Base-by-base conservation (phyloP, 2,329 filamentous ascomycete species). In the Emergomyces pasteurianus region DNA sequence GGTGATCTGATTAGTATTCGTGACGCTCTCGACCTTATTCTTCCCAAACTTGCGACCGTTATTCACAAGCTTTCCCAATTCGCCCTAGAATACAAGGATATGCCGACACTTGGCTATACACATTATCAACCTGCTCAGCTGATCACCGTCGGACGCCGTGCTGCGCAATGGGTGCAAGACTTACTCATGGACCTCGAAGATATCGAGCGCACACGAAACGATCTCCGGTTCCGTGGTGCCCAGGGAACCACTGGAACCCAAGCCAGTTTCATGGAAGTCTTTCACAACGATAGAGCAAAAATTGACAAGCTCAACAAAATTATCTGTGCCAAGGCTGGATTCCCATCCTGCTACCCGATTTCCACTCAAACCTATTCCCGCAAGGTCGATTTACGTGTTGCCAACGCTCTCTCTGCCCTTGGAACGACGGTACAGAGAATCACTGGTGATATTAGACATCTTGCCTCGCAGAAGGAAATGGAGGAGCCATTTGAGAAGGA, bases 401-500 rank as follows among this genome's bases (percentile, higher is more conserved):
- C 86, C 67, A 92, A 94, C 70, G 89, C 88, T n/a, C 78, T 96
- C 40, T 81, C 83, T 38, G 89, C 85, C 0, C 85, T 96, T 58
- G 91, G 89, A 28, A 82, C 89, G n/a, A 90, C 89, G 0, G 88
- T 49, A 31, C 83, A 89, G 70, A 84, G 86, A 62, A 92, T 95
- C 63, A 83, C 84, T 56, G 81, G 81, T 54, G 88, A 92, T 68
- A 88, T 94, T 65, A 81, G 88, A 56, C 86, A 89, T 70, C 78
- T 92, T 55, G 86, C 87, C 6, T 79, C 82, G 69, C 82, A 85
- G 75, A 95, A 96, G 79, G 90, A 95, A 74, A 79, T 94, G 62
- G 91, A 95, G 71, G 89, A 92, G 78, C 89, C 89, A 0, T 89
- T 90, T 67, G 88, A 92, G 76, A 85, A 84, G 68, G 83, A 85